phyloP scores from a whole-genome alignment of 2,329 filamentous ascomycete genomes.

The Aureobasidium sp. region DNA sequence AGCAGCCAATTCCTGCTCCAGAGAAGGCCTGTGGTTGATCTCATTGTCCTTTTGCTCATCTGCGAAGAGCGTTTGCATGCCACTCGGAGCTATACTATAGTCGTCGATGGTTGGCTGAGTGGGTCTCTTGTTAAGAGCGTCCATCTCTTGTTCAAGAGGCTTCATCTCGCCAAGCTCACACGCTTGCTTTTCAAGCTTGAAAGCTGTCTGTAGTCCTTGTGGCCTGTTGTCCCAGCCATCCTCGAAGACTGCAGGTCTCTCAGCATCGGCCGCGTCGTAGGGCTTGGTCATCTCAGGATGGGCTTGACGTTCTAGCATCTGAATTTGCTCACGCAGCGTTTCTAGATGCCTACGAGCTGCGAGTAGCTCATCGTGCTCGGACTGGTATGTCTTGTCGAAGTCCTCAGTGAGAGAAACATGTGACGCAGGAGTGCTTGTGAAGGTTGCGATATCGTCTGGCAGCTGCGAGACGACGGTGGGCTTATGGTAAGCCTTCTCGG shows the following conservation, averaged over 20 bases:
- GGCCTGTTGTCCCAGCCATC: background rate
- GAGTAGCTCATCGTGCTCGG: constrained; percentile 6
- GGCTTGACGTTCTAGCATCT: constrained; percentile 2
- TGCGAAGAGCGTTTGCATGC: constrained; percentile 40
- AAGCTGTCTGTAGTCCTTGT: constrained; percentile 5
- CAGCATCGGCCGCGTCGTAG: background rate
- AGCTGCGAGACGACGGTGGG: background rate
- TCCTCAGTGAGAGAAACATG: background rate
- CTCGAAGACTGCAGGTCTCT: constrained; percentile 8
- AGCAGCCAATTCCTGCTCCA: constrained; percentile 15
- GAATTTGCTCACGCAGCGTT: background rate
- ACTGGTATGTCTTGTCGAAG: background rate
- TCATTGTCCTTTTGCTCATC: constrained; percentile 27
- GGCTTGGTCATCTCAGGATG: constrained; percentile 1
- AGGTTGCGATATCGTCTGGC: background rate
- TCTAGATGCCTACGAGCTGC: constrained; percentile 1
- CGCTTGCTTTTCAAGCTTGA: constrained; percentile 1
- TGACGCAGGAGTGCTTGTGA: background rate
- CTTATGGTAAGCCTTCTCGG: background rate
- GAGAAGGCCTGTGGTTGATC: background rate
- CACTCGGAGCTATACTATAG: constrained; percentile 28
- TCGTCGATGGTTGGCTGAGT: constrained; percentile 3
- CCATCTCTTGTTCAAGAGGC: constrained; percentile 16
- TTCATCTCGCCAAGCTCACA: background rate
- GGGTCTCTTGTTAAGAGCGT: constrained; percentile 1